phyloP scores from a whole-genome alignment of 106 monocot genomes.

The Dioscorea dumetorum region DNA sequence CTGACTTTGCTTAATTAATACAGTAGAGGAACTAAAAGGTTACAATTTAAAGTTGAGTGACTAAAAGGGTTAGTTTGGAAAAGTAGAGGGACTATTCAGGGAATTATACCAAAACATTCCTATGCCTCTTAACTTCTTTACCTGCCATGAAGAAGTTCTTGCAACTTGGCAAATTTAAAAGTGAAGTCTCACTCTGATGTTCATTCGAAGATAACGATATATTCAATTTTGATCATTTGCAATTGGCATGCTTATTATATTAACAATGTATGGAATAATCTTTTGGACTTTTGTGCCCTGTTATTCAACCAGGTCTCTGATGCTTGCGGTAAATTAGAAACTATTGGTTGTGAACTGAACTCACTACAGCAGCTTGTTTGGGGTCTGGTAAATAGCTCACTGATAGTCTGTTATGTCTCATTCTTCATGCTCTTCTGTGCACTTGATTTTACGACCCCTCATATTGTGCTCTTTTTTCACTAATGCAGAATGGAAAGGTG shows the following conservation, averaged over 20 bases:
- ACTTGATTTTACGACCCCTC: not conserved
- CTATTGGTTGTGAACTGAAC: slow-evolving; percentile 44
- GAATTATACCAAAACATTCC: too few species aligned
- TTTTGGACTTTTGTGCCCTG: not conserved
- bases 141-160: too few species aligned
- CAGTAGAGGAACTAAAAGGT: too few species aligned
- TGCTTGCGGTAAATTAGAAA: slow-evolving; percentile 42
- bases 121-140: too few species aligned
- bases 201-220: not conserved
- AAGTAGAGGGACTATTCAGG: too few species aligned
- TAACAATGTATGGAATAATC: not conserved
- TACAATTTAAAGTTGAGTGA: too few species aligned
- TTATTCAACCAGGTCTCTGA: slow-evolving; percentile 31
- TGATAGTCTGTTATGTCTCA: not conserved
- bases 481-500: slow-evolving; percentile 70
- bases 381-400: slow-evolving; percentile 36
- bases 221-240: not conserved
- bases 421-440: not conserved
- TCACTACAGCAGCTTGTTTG: slow-evolving; percentile 31
- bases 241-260: not conserved
- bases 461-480: not conserved
- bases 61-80: too few species aligned
- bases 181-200: not conserved
- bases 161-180: too few species aligned
- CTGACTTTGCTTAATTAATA: too few species aligned